Percentiles rank a stretch among this genome's conserved stretches.
Evolutionary conservation across 768 basidiomycete genomes (phyloP).

Genomic region (Clathrus columnatus): DNA sequence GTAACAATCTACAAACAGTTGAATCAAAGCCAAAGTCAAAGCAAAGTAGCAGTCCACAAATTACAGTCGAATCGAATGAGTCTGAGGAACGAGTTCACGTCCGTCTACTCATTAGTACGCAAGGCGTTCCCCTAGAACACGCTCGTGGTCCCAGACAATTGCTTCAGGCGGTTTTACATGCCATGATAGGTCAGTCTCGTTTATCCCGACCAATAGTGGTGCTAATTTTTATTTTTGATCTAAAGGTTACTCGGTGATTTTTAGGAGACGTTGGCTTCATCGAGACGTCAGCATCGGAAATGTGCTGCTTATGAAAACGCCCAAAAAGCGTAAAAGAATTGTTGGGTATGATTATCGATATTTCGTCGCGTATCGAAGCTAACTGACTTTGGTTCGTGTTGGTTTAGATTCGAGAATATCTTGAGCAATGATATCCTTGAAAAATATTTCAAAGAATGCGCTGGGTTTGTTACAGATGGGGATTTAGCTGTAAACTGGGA

Average conservation of each 20-base stretch:
- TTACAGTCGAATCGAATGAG: background rate
- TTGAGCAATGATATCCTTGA: background rate
- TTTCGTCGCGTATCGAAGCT: background rate
- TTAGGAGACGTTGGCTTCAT: slow-evolving; percentile 5
- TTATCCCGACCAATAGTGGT: background rate
- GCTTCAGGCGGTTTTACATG: background rate
- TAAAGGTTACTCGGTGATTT: slow-evolving; percentile 4
- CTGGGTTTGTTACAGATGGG: background rate
- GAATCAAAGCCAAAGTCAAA: background rate
- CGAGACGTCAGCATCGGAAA: slow-evolving; percentile 9
- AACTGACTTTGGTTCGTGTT: background rate
- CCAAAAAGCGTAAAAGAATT: background rate
- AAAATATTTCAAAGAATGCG: background rate
- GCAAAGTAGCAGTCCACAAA: background rate
- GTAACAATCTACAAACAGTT: too few relatives aligned
- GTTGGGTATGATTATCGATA: background rate
- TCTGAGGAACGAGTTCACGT: background rate
- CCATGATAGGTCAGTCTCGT: slow-evolving; percentile 6
- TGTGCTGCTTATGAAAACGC: slow-evolving; percentile 3
- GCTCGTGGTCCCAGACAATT: background rate
- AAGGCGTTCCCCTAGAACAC: background rate
- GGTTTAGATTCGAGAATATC: background rate
- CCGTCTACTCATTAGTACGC: background rate
- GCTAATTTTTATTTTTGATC: background rate
- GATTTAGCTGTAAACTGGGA: background rate